Conservation (phyloP, 768 basidiomycete species). For the Rossbeevera mucosa region DNA sequence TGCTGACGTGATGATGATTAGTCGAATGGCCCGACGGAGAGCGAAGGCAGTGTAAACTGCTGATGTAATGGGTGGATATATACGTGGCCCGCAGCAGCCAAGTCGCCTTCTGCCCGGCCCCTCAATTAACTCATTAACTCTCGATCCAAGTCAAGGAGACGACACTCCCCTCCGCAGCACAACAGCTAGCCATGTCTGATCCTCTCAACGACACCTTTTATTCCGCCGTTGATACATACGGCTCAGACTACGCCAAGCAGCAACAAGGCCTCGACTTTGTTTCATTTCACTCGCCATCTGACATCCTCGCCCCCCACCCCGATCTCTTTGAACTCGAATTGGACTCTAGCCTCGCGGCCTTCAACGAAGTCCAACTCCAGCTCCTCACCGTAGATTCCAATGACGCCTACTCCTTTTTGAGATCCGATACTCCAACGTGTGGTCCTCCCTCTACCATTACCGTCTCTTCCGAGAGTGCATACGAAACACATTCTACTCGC, state of each 20-base stretch:
- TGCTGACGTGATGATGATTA: constrained; percentile 19
- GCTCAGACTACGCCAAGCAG: constrained; percentile 36
- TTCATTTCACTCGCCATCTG: constrained; percentile 63
- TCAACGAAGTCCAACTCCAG: constrained; percentile 60
- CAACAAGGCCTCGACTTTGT: constrained; percentile 56
- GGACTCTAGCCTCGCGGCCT: constrained; percentile 63
- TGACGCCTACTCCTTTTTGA: constrained; percentile 60
- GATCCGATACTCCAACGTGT: constrained; percentile 58
- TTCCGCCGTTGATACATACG: constrained; percentile 33
- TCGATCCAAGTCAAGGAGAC: constrained; percentile 17
- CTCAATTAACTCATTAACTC: neutral
- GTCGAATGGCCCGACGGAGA: constrained; percentile 16
- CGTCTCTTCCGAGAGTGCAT: constrained; percentile 71
- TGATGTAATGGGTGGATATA: constrained; percentile 35
- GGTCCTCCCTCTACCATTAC: constrained; percentile 78
- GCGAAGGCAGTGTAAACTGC: constrained; percentile 26
- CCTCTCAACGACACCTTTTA: constrained; percentile 29
- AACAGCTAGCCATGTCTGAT: constrained; percentile 28
- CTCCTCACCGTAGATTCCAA: constrained; percentile 60
- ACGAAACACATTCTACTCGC: constrained; percentile 62
- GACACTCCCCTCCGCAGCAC: constrained; percentile 24
- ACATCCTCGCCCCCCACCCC: constrained; percentile 72
- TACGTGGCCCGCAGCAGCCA: constrained; percentile 34
- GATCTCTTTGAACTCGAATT: constrained; percentile 83
- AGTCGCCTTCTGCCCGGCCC: constrained; percentile 9